Base-by-base conservation (phyloP, 768 basidiomycete species). In the Tubosaeta sp. region DNA sequence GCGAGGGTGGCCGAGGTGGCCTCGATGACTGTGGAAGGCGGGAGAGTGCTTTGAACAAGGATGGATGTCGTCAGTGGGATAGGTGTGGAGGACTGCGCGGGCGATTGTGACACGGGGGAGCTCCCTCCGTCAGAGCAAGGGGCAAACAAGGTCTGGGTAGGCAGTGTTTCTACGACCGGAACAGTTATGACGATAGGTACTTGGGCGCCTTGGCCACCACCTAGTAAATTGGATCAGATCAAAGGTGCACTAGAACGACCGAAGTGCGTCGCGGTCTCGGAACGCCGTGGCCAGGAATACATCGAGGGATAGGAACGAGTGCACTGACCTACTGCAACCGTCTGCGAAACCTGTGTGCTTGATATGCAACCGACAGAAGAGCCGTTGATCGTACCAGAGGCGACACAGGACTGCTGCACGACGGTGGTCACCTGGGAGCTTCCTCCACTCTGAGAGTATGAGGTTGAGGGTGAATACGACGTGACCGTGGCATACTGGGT, bases 61-160 rank as follows among this genome's bases (percentile, higher is more conserved):
- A 68, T 43, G 4, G 63, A 60, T 4, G 68, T 62, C 4, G 61
- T 53, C 14, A 60, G 24, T 4, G 59, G 44, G 31, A 51, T 45
- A 25, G 51, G 22, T 34, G 56, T 19, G 35, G 56, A n/a, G 41
- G 52, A 10, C 40, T 50, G 30, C 27, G 31, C 21, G 36, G 51
- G 14, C 8, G 60, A 22, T 53, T 53, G 51, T 3, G 48, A 6
- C 12, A 58, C 2, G 43, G 62, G 36, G 8, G 58, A 51, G 9
- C 39, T 54, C 30, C 16, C 46, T 39, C 54, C 59, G 16, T 34
- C 58, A 35, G 70, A 64, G 30, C 73, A 74, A 16, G 76, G 55
- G 7, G 71, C 72, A 51, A 71, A 79, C 32, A 79, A 58, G 7
- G 79, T 81, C 30, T 64, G 54, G 4, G 68, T 67, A 8, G 68